Conservation (phyloP, 371 early-diverging fungal species). For the Mucor mucedo region DNA sequence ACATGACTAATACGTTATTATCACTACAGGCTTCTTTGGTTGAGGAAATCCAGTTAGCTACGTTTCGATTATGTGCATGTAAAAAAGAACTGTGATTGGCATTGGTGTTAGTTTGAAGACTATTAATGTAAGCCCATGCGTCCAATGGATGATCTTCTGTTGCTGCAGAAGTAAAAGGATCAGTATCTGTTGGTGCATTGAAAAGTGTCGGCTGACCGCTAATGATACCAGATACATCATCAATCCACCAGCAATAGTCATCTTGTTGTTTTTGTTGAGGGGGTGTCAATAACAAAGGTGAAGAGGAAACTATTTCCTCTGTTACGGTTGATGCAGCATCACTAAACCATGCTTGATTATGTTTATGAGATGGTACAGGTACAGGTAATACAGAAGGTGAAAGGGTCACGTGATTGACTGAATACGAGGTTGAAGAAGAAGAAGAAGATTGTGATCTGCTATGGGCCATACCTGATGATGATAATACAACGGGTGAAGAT, state of each 20-base stretch:
- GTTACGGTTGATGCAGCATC: constrained; percentile 9
- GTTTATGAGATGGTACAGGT: not conserved
- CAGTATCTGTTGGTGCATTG: not conserved
- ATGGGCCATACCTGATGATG: constrained; percentile 16
- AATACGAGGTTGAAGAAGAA: constrained; percentile 5
- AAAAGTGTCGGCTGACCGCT: not conserved
- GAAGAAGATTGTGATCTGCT: constrained; percentile 24
- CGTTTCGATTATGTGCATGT: constrained; percentile 9
- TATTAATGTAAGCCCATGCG: constrained; percentile 13
- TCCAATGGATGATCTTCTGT: constrained; percentile 9
- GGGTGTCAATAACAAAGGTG: not conserved
- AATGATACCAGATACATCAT: constrained; percentile 5
- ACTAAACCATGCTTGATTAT: not conserved
- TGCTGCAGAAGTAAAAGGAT: not conserved
- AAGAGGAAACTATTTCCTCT: constrained; percentile 6
- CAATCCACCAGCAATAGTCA: not conserved
- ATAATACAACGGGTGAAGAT: constrained; percentile 4
- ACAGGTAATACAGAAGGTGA: not conserved
- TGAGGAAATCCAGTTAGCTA: constrained; percentile 16
- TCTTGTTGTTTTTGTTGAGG: not conserved
- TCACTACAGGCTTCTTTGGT: not conserved
- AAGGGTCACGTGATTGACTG: not conserved
- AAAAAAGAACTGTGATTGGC: not conserved
- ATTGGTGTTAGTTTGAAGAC: not conserved
- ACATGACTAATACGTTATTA: not conserved